A percentile compares a stretch with the other conserved stretches of the same genome.
phyloP scores from a whole-genome alignment of 106 monocot species.

The Platanthera zijinensis region DNA sequence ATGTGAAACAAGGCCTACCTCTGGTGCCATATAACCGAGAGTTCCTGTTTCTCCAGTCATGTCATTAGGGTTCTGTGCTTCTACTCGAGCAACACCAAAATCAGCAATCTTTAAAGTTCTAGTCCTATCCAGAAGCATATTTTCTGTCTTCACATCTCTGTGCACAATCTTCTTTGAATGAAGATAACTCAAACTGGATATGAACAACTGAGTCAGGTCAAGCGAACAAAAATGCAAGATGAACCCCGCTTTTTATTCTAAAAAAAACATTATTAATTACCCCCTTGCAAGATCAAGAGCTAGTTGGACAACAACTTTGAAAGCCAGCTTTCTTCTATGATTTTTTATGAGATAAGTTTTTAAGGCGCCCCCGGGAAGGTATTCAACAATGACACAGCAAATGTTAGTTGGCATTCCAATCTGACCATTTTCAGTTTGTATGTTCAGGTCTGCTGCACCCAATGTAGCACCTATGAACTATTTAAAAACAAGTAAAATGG shows the following conservation, averaged over 20 bases:
- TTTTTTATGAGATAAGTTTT: constrained; percentile 85
- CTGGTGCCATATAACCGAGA: constrained; percentile 87
- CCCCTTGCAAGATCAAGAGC: constrained; percentile 86
- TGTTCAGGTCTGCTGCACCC: constrained; percentile 53
- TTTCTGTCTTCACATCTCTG: constrained; percentile 92
- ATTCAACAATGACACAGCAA: constrained; percentile 90
- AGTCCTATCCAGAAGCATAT: constrained; percentile 81
- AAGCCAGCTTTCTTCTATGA: constrained; percentile 71
- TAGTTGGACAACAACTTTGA: constrained; percentile 80
- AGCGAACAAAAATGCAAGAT: not conserved
- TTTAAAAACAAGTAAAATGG: constrained; percentile 9
- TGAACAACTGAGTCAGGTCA: not conserved
- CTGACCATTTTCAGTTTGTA: constrained; percentile 73
- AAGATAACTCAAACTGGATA: constrained; percentile 57
- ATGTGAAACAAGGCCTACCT: constrained; percentile 22
- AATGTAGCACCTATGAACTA: constrained; percentile 87
- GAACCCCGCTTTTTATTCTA: not conserved
- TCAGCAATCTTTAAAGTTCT: constrained; percentile 88
- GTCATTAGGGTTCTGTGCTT: constrained; percentile 82
- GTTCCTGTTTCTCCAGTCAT: constrained; percentile 97
- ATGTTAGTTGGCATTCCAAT: constrained; percentile 65
- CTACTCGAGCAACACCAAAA: constrained; percentile 93
- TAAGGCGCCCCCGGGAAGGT: constrained; percentile 76
- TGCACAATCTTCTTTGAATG: constrained; percentile 88
- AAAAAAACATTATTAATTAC: constrained; percentile 15